Evolutionary conservation across 805 yeast genomes (phyloP), one percentile per base, ranked within the genome.

Genomic region (Lachancea thermotolerans): DNA sequence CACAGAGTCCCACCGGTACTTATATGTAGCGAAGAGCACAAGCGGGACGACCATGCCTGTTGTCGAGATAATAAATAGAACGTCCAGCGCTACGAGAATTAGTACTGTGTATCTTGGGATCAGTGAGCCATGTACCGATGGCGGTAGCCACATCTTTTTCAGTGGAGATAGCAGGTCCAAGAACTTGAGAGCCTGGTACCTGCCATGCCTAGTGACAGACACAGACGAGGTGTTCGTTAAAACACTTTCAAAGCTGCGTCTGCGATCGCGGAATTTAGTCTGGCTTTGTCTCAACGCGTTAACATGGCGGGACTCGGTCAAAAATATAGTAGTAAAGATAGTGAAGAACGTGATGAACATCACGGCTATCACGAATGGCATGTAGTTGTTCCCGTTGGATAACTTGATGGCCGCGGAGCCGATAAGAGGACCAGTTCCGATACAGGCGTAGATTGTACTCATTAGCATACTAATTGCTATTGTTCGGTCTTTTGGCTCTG

Each of bases 271-370:
- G 46, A 59, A 63, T n/a, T 48, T 52, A 1, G 71, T 59, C 46
- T 82, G 72, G 0, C 87, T 75, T 56, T 74, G 75, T 34, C 59
- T 57, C 54, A 80, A 69, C 2, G 85, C 75, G 41, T 71, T 69
- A 29, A 59, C 55, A 12, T 85, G 77, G 51, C 91, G 70, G 6
- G 89, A 79, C 58, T 85, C 95, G 2, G 80, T 79, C 12, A 84
- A 57, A 2, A 76, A 56, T 6, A 73, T 53, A 0, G 67, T 10
- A 4, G 71, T 54, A 2, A 70, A 17, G 1, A 74, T 6, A 0
- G 73, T 42, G 2, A 69, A 59, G 2, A 74, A 4, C 6, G 68
- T 56, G 4, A 67, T 57, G 14, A 66, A 38, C 0, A 47, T 30
- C 3, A 59, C 35, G 10, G 69, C 62, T 2, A 58, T 35, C 35